phyloP scores from a whole-genome alignment of 495 filamentous ascomycete genomes.

The Trypethelium eluteriae region DNA sequence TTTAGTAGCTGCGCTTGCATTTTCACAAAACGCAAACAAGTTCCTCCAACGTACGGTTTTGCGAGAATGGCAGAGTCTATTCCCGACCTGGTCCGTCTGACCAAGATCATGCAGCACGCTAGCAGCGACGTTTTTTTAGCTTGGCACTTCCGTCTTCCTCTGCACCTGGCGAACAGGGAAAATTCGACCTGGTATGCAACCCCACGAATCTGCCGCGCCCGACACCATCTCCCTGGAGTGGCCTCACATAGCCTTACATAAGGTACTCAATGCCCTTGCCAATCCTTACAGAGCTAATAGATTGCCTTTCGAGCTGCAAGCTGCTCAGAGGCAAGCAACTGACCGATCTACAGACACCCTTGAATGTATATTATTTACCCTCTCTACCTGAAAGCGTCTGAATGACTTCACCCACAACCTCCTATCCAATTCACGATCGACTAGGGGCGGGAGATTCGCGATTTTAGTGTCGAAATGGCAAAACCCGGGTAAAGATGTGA shows the following conservation, averaged over 20 bases:
- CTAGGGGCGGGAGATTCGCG: not conserved
- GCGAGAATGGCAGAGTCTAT: not conserved
- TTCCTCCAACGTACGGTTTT: slow-evolving; percentile 2
- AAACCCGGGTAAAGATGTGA: slow-evolving; percentile 7
- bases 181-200: too few species aligned
- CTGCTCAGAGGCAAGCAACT: too few species aligned
- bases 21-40: not conserved
- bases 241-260: too few species aligned
- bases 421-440: not conserved
- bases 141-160: not conserved
- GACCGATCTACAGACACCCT: too few species aligned
- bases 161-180: not conserved
- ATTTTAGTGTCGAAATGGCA: not conserved
- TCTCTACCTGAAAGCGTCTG: not conserved
- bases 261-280: too few species aligned
- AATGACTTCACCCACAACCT: not conserved
- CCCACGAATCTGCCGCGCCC: too few species aligned
- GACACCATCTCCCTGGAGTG: too few species aligned
- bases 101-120: not conserved
- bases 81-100: not conserved
- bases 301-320: too few species aligned
- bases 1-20: not conserved
- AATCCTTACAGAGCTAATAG: too few species aligned
- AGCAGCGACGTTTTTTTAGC: not conserved
- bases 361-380: not conserved